Evolutionary conservation across 441 rosid species (phyloP).

Genomic region (Omphalea diandra): DNA sequence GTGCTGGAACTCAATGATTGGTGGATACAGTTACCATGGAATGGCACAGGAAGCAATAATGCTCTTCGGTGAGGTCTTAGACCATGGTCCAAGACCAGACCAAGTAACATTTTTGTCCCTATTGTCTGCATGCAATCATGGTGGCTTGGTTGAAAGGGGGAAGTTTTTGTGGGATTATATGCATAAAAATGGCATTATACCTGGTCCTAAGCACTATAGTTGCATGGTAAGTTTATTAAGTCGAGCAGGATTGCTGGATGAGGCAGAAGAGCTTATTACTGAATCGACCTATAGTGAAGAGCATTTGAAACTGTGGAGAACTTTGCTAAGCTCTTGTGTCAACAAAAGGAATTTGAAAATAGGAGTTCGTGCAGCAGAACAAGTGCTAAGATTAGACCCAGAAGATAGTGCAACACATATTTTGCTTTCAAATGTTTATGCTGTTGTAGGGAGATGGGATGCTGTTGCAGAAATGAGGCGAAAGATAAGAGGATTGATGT

Average conservation of each 20-base stretch:
- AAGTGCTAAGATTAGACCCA: conserved; percentile 51
- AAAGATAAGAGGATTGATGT: conserved; percentile 49
- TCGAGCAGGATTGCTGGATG: conserved; percentile 64
- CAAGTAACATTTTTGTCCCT: conserved; percentile 71
- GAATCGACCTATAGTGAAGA: conserved; percentile 41
- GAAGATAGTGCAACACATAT: conserved; percentile 61
- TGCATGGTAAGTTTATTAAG: conserved; percentile 81
- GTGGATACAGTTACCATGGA: conserved; percentile 77
- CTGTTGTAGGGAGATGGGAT: conserved; percentile 67
- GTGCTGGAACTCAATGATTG: conserved; percentile 87
- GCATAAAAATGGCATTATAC: conserved; percentile 46
- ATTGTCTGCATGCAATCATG: conserved; percentile 76
- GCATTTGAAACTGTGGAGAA: conserved; percentile 72
- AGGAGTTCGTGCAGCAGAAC: conserved; percentile 66
- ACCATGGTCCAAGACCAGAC: conserved; percentile 52
- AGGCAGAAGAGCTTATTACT: conserved; percentile 54
- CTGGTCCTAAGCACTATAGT: conserved; percentile 79
- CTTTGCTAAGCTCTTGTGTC: conserved; percentile 72
- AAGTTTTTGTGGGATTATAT: conserved; percentile 64
- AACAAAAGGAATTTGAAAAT: conserved; percentile 41
- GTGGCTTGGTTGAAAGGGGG: conserved; percentile 61
- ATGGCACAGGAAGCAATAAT: conserved; percentile 56
- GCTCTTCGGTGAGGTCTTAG: conserved; percentile 45
- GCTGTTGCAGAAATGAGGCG: conserved; percentile 60
- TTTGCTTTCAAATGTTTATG: conserved; percentile 73